Evolutionary conservation across 352 stramenopile genomes (phyloP).

Genomic region (Phytophthora podocarpi): DNA sequence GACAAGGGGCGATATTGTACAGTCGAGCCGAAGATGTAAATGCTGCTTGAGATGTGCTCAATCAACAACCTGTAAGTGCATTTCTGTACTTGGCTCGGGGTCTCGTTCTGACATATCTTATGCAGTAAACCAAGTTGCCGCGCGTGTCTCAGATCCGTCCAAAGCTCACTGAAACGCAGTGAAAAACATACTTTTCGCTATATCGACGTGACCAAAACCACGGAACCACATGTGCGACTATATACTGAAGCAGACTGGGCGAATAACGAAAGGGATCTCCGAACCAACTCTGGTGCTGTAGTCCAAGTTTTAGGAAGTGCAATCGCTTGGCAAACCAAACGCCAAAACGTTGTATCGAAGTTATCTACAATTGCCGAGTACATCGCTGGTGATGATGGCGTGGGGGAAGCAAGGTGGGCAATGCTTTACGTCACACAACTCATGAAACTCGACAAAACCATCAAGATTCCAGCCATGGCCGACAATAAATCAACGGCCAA

Average conservation of each 20-base stretch:
- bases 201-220: background rate
- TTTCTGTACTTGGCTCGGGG: constrained; percentile 1
- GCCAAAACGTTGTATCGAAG: constrained; percentile 8
- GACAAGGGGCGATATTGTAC: background rate
- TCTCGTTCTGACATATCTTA: constrained; percentile 1
- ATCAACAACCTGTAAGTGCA: constrained; percentile 10
- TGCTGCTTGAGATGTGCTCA: background rate
- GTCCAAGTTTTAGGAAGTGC: constrained; percentile 2
- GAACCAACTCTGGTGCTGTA: background rate
- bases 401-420: constrained; percentile 7
- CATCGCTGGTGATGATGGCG: constrained; percentile 12
- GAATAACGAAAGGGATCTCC: constrained; percentile 3
- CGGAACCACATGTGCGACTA: background rate
- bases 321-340: constrained; percentile 3
- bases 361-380: constrained; percentile 17
- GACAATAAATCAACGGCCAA: no score
- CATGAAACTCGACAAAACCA: no score
- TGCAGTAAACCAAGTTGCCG: constrained; percentile 17
- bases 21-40: background rate
- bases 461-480: no score
- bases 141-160: background rate
- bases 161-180: background rate
- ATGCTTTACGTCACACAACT: background rate
- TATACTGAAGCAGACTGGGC: constrained; percentile 16
- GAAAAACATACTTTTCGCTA: constrained; percentile 11